Evolutionary conservation across 768 basidiomycete species (phyloP).

Genomic region (Amanita phalloides): DNA sequence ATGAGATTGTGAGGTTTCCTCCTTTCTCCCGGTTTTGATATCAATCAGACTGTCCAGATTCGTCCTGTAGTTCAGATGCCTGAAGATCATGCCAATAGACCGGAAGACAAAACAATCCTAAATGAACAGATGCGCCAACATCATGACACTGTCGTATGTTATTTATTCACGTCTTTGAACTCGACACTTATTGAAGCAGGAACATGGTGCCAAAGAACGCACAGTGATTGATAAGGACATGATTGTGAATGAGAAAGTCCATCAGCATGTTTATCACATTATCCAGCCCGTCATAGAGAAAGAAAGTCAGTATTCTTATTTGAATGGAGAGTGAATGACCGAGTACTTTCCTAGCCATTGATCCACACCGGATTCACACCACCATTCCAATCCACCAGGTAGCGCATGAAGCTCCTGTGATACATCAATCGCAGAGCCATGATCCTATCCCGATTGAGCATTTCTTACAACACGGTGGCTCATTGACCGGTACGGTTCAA

Average conservation of each 20-base stretch:
- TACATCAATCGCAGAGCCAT: constrained; percentile 24
- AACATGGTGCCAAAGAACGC: constrained; percentile 16
- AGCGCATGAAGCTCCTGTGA: constrained; percentile 25
- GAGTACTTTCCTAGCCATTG: constrained; percentile 15
- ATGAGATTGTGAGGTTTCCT: constrained; percentile 12
- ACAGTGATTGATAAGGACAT: constrained; percentile 22
- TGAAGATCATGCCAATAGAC: constrained; percentile 18
- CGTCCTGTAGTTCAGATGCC: constrained; percentile 17
- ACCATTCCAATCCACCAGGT: constrained; percentile 25
- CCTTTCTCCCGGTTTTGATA: too few species aligned
- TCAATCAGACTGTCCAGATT: constrained; percentile 9
- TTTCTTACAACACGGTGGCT: constrained; percentile 18
- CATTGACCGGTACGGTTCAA: constrained; percentile 8
- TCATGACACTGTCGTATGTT: constrained; percentile 16
- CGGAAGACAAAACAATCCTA: constrained; percentile 18
- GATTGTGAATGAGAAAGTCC: constrained; percentile 18
- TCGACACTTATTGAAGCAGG: constrained; percentile 5
- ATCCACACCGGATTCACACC: constrained; percentile 19
- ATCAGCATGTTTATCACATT: constrained; percentile 27
- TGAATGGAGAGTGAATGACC: background rate
- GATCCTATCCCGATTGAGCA: constrained; percentile 21
- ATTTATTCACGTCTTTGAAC: background rate
- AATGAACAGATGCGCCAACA: constrained; percentile 18
- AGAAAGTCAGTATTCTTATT: constrained; percentile 18
- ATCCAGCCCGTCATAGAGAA: constrained; percentile 28